Conservation (phyloP, 1,284 basidiomycete genomes). For the Ganoderma sinense region DNA sequence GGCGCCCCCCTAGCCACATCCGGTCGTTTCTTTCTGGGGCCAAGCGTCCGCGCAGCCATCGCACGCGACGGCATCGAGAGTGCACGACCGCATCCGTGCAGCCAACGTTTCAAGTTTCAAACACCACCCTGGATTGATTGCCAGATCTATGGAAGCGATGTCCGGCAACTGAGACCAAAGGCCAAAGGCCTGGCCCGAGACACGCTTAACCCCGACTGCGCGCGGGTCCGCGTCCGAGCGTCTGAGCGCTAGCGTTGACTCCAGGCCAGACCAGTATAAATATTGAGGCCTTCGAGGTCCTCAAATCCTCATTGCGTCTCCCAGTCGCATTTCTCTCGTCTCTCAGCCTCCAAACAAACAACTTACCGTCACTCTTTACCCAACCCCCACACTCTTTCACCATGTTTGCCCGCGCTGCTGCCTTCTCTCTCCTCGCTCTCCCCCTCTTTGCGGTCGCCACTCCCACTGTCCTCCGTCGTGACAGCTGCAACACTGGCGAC, state of each 20-base stretch:
- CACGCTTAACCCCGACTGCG: conserved; percentile 8
- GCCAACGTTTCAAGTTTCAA: conserved; percentile 1
- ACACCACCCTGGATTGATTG: neutral
- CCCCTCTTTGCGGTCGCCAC: conserved; percentile 37
- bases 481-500: conserved; percentile 38
- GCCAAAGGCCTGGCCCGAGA: neutral
- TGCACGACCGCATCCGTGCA: neutral
- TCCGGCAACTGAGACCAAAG: neutral
- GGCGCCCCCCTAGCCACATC: neutral
- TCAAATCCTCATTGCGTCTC: conserved; percentile 24
- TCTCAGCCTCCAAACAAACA: conserved; percentile 12
- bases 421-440: conserved; percentile 34
- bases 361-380: conserved; percentile 30
- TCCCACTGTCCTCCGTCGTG: conserved; percentile 27
- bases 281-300: conserved; percentile 1
- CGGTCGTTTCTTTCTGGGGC: neutral
- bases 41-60: conserved; percentile 9
- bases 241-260: no score
- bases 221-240: conserved; percentile 5
- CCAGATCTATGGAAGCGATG: neutral
- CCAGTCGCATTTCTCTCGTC: conserved; percentile 24
- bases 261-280: conserved; percentile 18
- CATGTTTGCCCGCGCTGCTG: conserved; percentile 31
- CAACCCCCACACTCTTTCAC: conserved; percentile 23
- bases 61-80: conserved; percentile 11